Conservation (phyloP, 2,329 filamentous ascomycete genomes). For the Colletotrichum salicis region DNA sequence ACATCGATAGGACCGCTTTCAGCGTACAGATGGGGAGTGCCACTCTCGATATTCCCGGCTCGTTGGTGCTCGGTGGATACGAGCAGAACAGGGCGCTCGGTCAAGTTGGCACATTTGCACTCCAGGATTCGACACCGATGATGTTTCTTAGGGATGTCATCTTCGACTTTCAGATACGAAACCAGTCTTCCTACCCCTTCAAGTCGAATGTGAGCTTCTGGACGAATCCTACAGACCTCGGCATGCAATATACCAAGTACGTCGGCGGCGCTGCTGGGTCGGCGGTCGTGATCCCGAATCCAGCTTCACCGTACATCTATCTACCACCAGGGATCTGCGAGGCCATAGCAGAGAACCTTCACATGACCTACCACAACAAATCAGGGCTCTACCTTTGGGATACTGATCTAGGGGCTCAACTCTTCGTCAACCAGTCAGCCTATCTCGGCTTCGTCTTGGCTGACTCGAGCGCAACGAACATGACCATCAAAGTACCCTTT, state of each 20-base stretch:
- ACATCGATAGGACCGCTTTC: conserved; percentile 42
- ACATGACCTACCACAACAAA: conserved; percentile 47
- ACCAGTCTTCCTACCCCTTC: conserved; percentile 33
- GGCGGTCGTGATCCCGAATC: conserved; percentile 36
- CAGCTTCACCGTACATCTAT: conserved; percentile 49
- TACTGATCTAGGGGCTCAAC: conserved; percentile 41
- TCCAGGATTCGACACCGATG: conserved; percentile 25
- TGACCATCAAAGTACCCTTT: conserved; percentile 56
- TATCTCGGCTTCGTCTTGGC: conserved; percentile 52
- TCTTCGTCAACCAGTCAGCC: conserved; percentile 53
- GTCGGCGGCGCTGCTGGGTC: conserved; percentile 31
- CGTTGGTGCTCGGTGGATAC: conserved; percentile 48
- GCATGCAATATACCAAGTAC: not conserved
- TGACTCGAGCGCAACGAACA: conserved; percentile 43
- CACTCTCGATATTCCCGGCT: conserved; percentile 40
- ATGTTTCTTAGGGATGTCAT: conserved; percentile 37
- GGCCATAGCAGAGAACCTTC: conserved; percentile 48
- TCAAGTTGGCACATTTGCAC: conserved; percentile 38
- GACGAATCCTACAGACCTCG: conserved; percentile 6
- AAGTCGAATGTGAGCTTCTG: conserved; percentile 17
- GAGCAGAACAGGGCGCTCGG: conserved; percentile 45
- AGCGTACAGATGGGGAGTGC: conserved; percentile 48
- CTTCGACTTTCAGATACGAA: conserved; percentile 39
- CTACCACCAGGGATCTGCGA: conserved; percentile 52
- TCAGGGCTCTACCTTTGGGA: conserved; percentile 55